Base-by-base conservation (phyloP, 192 early-diverging fungal species). In the Coemansia sp. region DNA sequence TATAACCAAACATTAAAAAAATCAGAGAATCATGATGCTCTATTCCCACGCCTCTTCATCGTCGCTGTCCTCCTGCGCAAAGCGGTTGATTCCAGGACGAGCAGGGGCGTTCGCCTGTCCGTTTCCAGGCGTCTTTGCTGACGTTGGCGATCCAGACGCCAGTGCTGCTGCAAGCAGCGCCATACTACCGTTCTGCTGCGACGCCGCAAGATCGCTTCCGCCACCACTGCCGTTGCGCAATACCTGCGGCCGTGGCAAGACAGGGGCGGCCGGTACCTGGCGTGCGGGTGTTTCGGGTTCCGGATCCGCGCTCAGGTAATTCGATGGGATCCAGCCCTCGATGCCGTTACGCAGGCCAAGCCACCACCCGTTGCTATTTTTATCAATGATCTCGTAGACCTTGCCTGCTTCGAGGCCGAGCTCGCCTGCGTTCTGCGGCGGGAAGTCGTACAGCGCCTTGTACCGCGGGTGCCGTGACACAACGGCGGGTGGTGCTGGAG, bases 291-390 rank as follows among this genome's bases (percentile, higher is more conserved):
- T 75, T 12, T 84, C 86, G 37, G 87, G 86, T 46, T 90, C 88
- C 10, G 88, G 67, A 35, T 89, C 84, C 20, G 85, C 86, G 53
- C 84, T 87, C 26, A 91, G 63, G 60, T 92, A 92, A 71, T 92
- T 90, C 62, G 88, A 89, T n/a, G 90, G 90, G 15, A 92, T 84
- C 90, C 89, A 92, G 26, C 88, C 89, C 77, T 91, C 87, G 31
- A 72, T 39, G 33, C 86, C 87, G 56, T 84, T 84, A 48, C 81
- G 75, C 48, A 63, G 48, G 35, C 69, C 79, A 13, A 86, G 67
- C 86, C 78, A 85, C 77, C 79, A 86, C 59, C 85, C 87, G 68
- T 77, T 88, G 28, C 80, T 61, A 61, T 86, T 83, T 55, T 90
- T 86, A 57, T 89, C 84, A 15, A 87, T 26, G 60, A 93, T 87